Base-by-base conservation (phyloP, 1,284 basidiomycete genomes). In the Pseudomicrostroma phylloplanum region DNA sequence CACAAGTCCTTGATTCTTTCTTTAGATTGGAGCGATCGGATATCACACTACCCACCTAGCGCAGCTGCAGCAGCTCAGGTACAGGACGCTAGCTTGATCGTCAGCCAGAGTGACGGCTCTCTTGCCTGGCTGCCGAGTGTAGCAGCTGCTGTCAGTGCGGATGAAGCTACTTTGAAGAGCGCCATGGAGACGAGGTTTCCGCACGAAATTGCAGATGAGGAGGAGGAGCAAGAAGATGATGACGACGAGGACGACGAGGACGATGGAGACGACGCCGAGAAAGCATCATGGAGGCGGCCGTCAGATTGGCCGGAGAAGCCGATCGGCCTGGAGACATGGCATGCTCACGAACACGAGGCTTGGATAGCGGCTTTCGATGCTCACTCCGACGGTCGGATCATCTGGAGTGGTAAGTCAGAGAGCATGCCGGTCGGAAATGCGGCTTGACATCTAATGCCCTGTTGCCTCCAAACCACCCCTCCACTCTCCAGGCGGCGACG, bases 331-430 rank as follows among this genome's bases (percentile, higher is more conserved):
- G 59, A 69, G 42, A 70, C 63, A 0, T 98, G 94, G 93, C 81
- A 85, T 61, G 94, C 91, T 6, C 96, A 98, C 76, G 91, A 92
- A 64, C 88, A 87, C 73, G 96, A 98, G 78, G 89, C 94, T 0
- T 99, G 96, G 96, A 87, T 92, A 55, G 86, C 88, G 0, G 87
- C 89, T 0, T 98, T 90, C 86, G 86, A 96, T 75, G 88, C 89
- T 69, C 92, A 89, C 88, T 64, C 55, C 17, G 56, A 58, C 13
- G 66, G 70, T 0, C 60, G 57, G 9, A 66, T 88, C 15, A 83
- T 94, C 1, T 96, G 91, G 82, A 92, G 91, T 15, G 93, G 92
- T 4, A 94, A 36, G 30, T 36, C 30, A 36, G 30, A 36, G 30
- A 9, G 30, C 30, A 36, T 36, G 30, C n/a, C n/a, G n/a, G 9